Percentiles rank a stretch among this genome's conserved stretches.
phyloP scores from a whole-genome alignment of 164 flowering plant species.

The Vitis riparia region DNA sequence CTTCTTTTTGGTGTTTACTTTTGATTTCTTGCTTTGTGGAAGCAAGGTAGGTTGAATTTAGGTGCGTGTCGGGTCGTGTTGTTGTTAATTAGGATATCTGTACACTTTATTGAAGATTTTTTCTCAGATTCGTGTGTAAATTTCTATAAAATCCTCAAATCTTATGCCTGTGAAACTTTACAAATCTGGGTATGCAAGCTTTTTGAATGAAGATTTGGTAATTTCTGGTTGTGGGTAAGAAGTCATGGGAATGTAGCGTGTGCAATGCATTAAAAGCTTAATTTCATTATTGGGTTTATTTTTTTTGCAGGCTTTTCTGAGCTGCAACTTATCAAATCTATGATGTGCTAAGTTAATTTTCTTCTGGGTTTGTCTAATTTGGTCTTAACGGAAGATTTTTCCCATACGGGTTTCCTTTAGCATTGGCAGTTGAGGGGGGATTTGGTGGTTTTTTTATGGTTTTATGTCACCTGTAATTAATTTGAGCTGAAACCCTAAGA shows the following conservation, averaged over 20 bases:
- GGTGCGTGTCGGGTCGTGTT: not conserved
- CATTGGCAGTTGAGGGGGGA: not conserved
- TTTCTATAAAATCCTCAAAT: not conserved
- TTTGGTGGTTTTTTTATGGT: not conserved
- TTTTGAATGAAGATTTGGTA: not conserved
- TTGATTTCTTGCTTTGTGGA: not conserved
- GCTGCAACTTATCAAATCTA: not conserved
- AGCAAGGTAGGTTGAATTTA: not conserved
- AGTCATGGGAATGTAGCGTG: not conserved
- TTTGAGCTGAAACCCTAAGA: constrained; percentile 15
- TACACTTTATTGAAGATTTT: not conserved
- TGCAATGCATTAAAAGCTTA: not conserved
- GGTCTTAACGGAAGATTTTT: not conserved
- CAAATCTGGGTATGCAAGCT: constrained; percentile 2
- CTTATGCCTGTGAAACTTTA: not conserved
- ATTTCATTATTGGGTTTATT: not conserved
- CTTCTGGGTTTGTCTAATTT: not conserved
- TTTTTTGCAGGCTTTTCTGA: not conserved
- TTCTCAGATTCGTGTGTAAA: not conserved
- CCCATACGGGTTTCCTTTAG: not conserved
- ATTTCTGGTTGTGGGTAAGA: not conserved
- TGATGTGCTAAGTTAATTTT: not conserved
- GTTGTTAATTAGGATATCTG: not conserved
- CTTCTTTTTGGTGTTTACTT: not conserved
- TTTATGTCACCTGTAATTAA: not conserved